Conservation (phyloP, 2,329 filamentous ascomycete genomes). For the Colletotrichum sublineola region DNA sequence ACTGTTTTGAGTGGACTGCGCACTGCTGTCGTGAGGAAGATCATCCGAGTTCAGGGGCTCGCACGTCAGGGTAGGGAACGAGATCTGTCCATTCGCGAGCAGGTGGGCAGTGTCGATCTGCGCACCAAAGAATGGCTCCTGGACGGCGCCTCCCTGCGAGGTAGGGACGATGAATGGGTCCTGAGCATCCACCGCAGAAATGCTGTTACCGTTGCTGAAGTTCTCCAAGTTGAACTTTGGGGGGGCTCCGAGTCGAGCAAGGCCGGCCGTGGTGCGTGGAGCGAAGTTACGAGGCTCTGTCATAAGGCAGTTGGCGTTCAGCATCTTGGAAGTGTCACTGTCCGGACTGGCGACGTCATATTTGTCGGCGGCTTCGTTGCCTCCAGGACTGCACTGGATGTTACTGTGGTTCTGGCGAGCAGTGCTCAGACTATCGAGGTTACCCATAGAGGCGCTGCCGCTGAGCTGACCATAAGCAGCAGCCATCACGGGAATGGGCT, state of each 20-base stretch:
- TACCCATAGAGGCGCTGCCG: constrained; percentile 32
- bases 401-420: constrained; percentile 9
- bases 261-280: constrained; percentile 50
- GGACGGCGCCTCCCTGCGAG: constrained; percentile 6
- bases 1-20: neutral
- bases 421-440: constrained; percentile 13
- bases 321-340: constrained; percentile 24
- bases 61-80: constrained; percentile 2
- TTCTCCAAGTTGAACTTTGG: constrained; percentile 53
- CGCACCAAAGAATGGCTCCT: constrained; percentile 22
- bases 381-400: neutral
- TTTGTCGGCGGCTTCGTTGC: neutral
- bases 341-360: constrained; percentile 16
- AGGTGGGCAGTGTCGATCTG: constrained; percentile 25
- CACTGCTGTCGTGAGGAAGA: constrained; percentile 1
- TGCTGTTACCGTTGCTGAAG: neutral
- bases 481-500: neutral
- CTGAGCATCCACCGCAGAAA: neutral
- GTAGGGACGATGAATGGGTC: constrained; percentile 22
- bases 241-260: constrained; percentile 49
- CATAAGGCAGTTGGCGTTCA: constrained; percentile 43
- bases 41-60: constrained; percentile 12
- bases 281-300: constrained; percentile 60
- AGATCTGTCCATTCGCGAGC: constrained; percentile 18
- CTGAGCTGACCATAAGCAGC: constrained; percentile 19